These are phyloP conservation scores for Phialophora chinensis DNA, from an alignment of 2,329 filamentous ascomycete genomes.

Conservation along the genomic window DNA sequence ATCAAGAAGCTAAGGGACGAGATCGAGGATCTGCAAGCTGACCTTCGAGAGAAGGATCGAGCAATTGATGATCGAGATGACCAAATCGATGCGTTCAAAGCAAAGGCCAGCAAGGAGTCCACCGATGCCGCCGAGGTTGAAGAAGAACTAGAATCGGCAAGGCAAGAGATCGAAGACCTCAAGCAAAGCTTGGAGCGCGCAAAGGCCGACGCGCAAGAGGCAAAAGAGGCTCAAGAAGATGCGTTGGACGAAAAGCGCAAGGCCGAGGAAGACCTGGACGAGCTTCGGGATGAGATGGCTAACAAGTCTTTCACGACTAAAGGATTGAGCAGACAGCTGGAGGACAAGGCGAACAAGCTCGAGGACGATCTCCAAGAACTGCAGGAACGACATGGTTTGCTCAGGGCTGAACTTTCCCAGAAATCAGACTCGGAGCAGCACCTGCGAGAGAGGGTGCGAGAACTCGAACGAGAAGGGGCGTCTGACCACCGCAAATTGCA, in stretches of 20 bases:
- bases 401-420: slow-evolving; percentile 53
- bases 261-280: slow-evolving; percentile 62
- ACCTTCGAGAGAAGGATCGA: slow-evolving; percentile 76
- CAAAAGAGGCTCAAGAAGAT: slow-evolving; percentile 54
- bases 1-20: slow-evolving; percentile 73
- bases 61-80: slow-evolving; percentile 76
- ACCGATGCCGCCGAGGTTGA: slow-evolving; percentile 55
- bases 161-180: slow-evolving; percentile 51
- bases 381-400: slow-evolving; percentile 52
- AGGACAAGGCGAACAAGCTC: slow-evolving; percentile 70
- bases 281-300: slow-evolving; percentile 75
- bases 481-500: slow-evolving; percentile 48
- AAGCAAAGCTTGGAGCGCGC: slow-evolving; percentile 50
- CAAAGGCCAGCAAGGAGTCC: slow-evolving; percentile 51
- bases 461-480: slow-evolving; percentile 48
- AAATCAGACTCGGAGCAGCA: slow-evolving; percentile 50
- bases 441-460: slow-evolving; percentile 51
- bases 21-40: slow-evolving; percentile 75
- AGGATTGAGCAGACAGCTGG: slow-evolving; percentile 74
- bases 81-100: slow-evolving; percentile 70
- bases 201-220: slow-evolving; percentile 46
- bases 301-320: slow-evolving; percentile 80
- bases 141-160: slow-evolving; percentile 55
- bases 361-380: slow-evolving; percentile 68
- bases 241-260: slow-evolving; percentile 59